Percentiles rank a stretch among this genome's conserved stretches.
phyloP scores from a whole-genome alignment of 2,329 filamentous ascomycete species.

The Lasiodiplodia hormozganensis region DNA sequence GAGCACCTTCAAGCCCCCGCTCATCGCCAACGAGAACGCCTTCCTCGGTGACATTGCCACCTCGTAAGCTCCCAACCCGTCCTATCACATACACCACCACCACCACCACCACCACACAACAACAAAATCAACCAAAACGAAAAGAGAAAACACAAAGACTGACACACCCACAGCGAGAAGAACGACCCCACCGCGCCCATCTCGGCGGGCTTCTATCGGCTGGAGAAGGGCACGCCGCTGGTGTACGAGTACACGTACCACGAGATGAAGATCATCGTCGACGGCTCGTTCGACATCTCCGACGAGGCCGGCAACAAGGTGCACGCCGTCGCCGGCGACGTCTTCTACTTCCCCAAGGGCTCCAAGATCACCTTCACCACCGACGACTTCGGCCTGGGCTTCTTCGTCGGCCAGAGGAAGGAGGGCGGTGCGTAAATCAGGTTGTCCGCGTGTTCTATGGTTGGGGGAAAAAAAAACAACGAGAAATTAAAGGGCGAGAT shows the following conservation, averaged over 20 bases:
- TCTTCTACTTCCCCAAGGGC: conserved; percentile 73
- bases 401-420: conserved; percentile 56
- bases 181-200: conserved; percentile 66
- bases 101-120: too few relatives aligned
- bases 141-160: too few relatives aligned
- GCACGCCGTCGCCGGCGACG: conserved; percentile 66
- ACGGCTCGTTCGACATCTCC: conserved; percentile 69
- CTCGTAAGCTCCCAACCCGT: conserved; percentile 47
- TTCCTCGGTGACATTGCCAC: conserved; percentile 69
- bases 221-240: conserved; percentile 71
- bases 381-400: conserved; percentile 65
- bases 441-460: too few relatives aligned
- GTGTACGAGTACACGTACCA: conserved; percentile 74
- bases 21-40: conserved; percentile 72
- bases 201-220: conserved; percentile 69
- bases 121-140: background rate
- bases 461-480: too few relatives aligned
- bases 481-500: too few relatives aligned
- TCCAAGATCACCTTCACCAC: conserved; percentile 71
- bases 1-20: conserved; percentile 66
- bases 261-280: conserved; percentile 77
- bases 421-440: conserved; percentile 39
- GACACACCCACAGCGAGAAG: conserved; percentile 61
- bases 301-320: conserved; percentile 69
- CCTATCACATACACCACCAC: background rate